These are phyloP conservation scores for Lasiodiplodia citricola DNA, from an alignment of 2,329 filamentous ascomycete genomes.

Conservation along the genomic window DNA sequence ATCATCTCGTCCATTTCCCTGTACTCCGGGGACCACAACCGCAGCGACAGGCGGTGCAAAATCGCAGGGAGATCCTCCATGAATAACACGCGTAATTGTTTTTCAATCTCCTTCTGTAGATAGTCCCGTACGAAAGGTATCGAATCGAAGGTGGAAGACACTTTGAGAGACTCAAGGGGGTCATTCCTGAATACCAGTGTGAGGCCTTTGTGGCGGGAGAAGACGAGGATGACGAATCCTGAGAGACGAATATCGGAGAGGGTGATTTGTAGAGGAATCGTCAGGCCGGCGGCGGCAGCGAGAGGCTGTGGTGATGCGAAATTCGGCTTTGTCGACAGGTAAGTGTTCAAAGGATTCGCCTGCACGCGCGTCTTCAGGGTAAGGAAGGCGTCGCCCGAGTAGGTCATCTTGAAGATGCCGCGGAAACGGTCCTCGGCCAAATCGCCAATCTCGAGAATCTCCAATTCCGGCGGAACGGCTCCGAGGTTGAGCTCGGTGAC, in stretches of 20 bases:
- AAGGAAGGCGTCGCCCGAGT: constrained; percentile 91
- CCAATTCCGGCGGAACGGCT: constrained; percentile 89
- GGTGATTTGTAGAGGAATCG: constrained; percentile 97
- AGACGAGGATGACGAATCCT: constrained; percentile 96
- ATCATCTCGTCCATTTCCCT: constrained; percentile 66
- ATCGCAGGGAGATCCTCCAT: constrained; percentile 98
- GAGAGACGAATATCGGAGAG: constrained; percentile 94
- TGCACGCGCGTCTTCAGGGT: constrained; percentile 96
- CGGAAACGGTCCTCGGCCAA: constrained; percentile 95
- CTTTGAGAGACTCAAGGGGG: constrained; percentile 94
- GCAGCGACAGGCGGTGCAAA: constrained; percentile 88
- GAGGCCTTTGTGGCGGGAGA: constrained; percentile 95
- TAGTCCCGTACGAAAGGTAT: constrained; percentile 99
- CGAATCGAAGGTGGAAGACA: constrained; percentile 98
- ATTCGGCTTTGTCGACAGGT: constrained; percentile 84
- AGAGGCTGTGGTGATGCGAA: constrained; percentile 94
- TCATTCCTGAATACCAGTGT: constrained; percentile 98
- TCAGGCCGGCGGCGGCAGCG: constrained; percentile 88
- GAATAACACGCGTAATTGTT: constrained; percentile 87
- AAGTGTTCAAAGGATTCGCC: constrained; percentile 96
- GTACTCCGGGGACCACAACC: constrained; percentile 89
- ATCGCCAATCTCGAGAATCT: constrained; percentile 97
- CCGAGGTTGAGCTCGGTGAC: constrained; percentile 98
- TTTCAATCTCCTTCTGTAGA: constrained; percentile 93
- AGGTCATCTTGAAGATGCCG: constrained; percentile 99